Base-by-base conservation (phyloP, 768 basidiomycete genomes). In the Tylopilus subfusipes region DNA sequence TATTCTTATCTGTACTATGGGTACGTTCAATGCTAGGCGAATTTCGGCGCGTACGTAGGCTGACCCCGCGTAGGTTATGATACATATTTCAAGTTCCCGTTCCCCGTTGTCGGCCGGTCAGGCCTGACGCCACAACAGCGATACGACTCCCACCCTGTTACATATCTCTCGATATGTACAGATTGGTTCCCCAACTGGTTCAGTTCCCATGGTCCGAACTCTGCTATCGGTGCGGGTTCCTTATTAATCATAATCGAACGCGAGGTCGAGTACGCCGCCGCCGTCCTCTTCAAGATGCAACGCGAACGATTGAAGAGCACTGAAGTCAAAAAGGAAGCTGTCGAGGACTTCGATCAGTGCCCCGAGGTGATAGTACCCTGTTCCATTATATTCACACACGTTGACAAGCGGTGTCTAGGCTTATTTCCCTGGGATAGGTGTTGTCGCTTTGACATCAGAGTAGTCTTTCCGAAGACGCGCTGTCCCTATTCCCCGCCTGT, bases 181-280 rank as follows among this genome's bases (percentile, higher is more conserved):
- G 80, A 84, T 44, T 82, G 80, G 9, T 86, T 86, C 68, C 86
- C 86, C n/a, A 87, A 85, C 67, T 81, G 78, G 77, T 86, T 86
- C 73, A 72, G 77, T 50, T 63, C 71, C 19, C 61, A 80, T 11
- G 84, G 85, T 0, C 84, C 85, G 2, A 85, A 84, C 63, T 73
- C 81, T 1, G 75, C 60, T 9, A 76, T 84, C 16, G 82, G 81
- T 3, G 73, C 78, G 0, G 82, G 84, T 0, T 80, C 80, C 16
- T 65, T 86, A n/a, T 63, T 85, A 3, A 65, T 81, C 21, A 36
- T 86, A 0, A 72, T 83, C 33, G 84, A 86, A 65, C 69, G 75
- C 13, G 77, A 84, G 58, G 76, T 83, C 7, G 79, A 81, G 29
- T 86, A 85, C 60, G 78, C 78, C 1, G 77, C 83, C 1, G 64